These are phyloP conservation scores for Friedmanniomyces endolithicus DNA, from an alignment of 495 filamentous ascomycete genomes.

Conservation along the genomic window DNA sequence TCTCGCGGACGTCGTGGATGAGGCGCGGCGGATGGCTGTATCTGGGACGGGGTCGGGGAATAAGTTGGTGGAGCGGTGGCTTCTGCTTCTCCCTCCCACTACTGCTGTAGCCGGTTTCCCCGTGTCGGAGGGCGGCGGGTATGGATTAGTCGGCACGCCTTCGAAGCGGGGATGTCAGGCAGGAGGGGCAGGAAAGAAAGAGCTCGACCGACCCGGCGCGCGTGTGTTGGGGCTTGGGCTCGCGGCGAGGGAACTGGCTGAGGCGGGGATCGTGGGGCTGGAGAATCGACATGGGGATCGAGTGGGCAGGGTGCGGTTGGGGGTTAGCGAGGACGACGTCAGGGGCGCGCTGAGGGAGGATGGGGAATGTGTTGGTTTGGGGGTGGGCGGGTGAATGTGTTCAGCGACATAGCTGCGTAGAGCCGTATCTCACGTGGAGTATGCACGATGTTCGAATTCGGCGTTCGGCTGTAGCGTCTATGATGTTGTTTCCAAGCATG, in stretches of 20 bases:
- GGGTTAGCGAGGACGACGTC: conserved; percentile 82
- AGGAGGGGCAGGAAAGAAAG: not conserved
- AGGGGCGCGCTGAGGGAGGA: conserved; percentile 79
- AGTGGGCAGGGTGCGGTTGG: conserved; percentile 71
- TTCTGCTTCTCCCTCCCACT: conserved; percentile 16
- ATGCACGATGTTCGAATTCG: no score
- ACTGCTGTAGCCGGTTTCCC: not conserved
- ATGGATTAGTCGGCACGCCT: conserved; percentile 3
- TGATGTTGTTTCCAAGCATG: no score
- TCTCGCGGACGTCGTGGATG: conserved; percentile 82
- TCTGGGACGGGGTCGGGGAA: conserved; percentile 39
- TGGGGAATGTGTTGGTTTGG: conserved; percentile 60
- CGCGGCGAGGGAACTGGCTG: conserved; percentile 70
- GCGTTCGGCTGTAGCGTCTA: no score
- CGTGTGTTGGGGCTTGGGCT: conserved; percentile 54
- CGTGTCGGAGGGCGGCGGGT: not conserved
- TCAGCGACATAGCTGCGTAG: no score
- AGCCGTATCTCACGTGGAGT: no score
- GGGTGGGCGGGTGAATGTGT: not conserved
- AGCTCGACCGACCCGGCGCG: conserved; percentile 26
- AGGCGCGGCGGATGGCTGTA: conserved; percentile 60
- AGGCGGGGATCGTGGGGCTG: conserved; percentile 73
- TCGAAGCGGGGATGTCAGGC: conserved; percentile 27
- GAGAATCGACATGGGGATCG: conserved; percentile 69
- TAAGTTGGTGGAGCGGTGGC: conserved; percentile 24